Evolutionary conservation across 176 grass and related monocot genomes (phyloP).

Genomic region (Saccharum officinarum): DNA sequence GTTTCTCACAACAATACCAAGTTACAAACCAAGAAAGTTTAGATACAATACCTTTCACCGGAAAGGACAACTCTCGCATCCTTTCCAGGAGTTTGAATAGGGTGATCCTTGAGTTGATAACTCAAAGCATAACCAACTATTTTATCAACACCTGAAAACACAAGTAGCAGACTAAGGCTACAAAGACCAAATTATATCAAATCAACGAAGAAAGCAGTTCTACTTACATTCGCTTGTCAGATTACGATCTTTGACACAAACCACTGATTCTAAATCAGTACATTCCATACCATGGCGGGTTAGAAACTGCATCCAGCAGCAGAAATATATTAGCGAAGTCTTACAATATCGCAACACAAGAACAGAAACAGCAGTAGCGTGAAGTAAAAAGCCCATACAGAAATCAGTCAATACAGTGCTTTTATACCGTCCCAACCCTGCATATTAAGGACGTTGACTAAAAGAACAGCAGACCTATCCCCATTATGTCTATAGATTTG

Average conservation of each 20-base stretch:
- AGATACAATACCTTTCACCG: slow-evolving; percentile 66
- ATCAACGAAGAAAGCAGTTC: slow-evolving; percentile 20
- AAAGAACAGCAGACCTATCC: background rate
- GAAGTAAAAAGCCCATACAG: background rate
- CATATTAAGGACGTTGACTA: background rate
- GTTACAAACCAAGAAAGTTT: slow-evolving; percentile 20
- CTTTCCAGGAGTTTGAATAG: slow-evolving; percentile 37
- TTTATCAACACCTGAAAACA: slow-evolving; percentile 92
- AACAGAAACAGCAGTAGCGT: slow-evolving; percentile 17
- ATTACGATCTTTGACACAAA: slow-evolving; percentile 81
- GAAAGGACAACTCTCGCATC: slow-evolving; percentile 58
- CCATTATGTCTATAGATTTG: background rate
- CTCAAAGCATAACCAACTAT: slow-evolving; percentile 91
- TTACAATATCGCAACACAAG: background rate
- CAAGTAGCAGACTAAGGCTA: background rate
- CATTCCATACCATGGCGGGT: slow-evolving; percentile 72
- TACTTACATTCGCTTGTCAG: slow-evolving; percentile 96
- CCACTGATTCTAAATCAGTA: slow-evolving; percentile 65
- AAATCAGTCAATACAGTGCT: background rate
- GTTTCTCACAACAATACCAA: slow-evolving; percentile 1
- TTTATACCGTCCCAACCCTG: background rate
- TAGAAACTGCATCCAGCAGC: slow-evolving; percentile 58
- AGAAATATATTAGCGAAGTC: slow-evolving; percentile 4
- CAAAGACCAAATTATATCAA: background rate
- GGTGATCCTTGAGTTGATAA: slow-evolving; percentile 65